phyloP scores from a whole-genome alignment of 139 green algal species.

The Penium margaritaceum region DNA sequence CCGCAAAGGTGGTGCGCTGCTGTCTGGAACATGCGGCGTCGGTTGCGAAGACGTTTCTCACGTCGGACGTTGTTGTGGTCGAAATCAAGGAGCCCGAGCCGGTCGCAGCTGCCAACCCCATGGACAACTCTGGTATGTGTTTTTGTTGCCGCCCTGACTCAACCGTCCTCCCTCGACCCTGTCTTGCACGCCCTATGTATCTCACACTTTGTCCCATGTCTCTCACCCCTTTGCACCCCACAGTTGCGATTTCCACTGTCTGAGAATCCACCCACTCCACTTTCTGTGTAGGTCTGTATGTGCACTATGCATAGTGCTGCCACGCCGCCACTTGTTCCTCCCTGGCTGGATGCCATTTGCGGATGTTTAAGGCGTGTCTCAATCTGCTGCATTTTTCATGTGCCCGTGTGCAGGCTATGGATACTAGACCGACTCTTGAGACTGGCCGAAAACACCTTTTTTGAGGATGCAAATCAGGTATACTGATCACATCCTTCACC shows the following conservation, averaged over 20 bases:
- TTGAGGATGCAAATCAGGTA: too few species aligned
- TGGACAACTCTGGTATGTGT: conserved; percentile 47
- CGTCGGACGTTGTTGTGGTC: conserved; percentile 82
- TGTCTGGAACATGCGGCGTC: conserved; percentile 88
- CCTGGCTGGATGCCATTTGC: background rate
- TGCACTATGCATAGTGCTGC: background rate
- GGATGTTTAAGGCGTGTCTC: background rate
- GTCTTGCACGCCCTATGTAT: too few species aligned
- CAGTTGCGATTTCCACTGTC: background rate
- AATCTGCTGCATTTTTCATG: background rate
- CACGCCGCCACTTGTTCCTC: background rate
- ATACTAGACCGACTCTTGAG: too few species aligned
- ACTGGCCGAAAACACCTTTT: too few species aligned
- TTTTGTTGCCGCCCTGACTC: background rate
- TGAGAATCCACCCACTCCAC: too few species aligned
- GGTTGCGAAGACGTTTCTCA: conserved; percentile 95
- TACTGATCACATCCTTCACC: too few species aligned
- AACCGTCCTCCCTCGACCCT: too few species aligned
- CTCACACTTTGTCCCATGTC: too few species aligned
- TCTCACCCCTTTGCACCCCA: too few species aligned
- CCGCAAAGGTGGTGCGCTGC: conserved; percentile 91
- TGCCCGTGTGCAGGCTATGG: conserved; percentile 3
- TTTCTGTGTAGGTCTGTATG: too few species aligned
- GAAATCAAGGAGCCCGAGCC: conserved; percentile 71
- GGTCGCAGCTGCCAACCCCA: conserved; percentile 41